Evolutionary conservation across 2,329 filamentous ascomycete genomes (phyloP).

Genomic region (Talaromyces sp.): DNA sequence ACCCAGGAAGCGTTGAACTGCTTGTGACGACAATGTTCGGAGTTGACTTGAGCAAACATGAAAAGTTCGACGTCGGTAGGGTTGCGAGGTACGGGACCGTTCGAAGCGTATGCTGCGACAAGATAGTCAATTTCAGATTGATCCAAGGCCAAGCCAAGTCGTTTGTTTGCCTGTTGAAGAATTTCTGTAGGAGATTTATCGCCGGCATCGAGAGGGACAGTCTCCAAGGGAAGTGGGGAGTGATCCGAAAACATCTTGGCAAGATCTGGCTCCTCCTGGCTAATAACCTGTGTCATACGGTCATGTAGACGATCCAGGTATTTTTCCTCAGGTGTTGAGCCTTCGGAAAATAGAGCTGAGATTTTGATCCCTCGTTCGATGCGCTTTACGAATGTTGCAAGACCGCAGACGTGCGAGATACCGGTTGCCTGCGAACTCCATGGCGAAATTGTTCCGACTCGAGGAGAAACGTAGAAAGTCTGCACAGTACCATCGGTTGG

Average conservation of each 20-base stretch:
- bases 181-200: slow-evolving; percentile 64
- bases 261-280: slow-evolving; percentile 63
- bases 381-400: slow-evolving; percentile 66
- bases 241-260: slow-evolving; percentile 74
- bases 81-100: slow-evolving; percentile 55
- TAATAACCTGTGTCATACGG: slow-evolving; percentile 89
- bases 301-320: slow-evolving; percentile 71
- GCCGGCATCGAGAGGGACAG: slow-evolving; percentile 68
- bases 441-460: slow-evolving; percentile 79
- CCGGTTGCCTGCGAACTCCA: slow-evolving; percentile 97
- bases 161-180: slow-evolving; percentile 77
- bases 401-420: slow-evolving; percentile 86
- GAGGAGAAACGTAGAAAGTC: slow-evolving; percentile 70
- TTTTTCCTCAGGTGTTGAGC: slow-evolving; percentile 55
- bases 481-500: slow-evolving; percentile 50
- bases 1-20: slow-evolving; percentile 97
- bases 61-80: slow-evolving; percentile 93
- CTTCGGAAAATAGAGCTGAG: slow-evolving; percentile 57
- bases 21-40: slow-evolving; percentile 85
- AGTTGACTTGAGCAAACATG: slow-evolving; percentile 99
- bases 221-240: slow-evolving; percentile 61
- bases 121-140: slow-evolving; percentile 88
- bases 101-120: slow-evolving; percentile 72
- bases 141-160: slow-evolving; percentile 81
- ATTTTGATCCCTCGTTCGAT: slow-evolving; percentile 85